These are phyloP conservation scores for Yarrowia sp. DNA, from an alignment of 805 yeast genomes.

Conservation along the genomic window DNA sequence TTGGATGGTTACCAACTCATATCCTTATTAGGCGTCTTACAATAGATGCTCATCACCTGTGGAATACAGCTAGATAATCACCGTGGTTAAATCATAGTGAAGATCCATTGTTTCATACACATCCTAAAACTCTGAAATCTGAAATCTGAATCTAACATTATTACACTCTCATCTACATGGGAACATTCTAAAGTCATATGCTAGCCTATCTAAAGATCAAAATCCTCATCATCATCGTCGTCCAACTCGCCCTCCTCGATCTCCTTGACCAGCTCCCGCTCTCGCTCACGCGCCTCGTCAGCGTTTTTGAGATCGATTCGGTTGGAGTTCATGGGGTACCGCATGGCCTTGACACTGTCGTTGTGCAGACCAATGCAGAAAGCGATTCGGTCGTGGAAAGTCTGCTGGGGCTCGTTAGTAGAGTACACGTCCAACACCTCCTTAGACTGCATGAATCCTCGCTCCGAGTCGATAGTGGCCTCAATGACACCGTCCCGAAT, in stretches of 20 bases:
- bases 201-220: slow-evolving; percentile 25
- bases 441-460: slow-evolving; percentile 85
- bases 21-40: too few species aligned
- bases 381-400: slow-evolving; percentile 88
- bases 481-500: slow-evolving; percentile 97
- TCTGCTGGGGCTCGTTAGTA: slow-evolving; percentile 78
- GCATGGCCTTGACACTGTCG: slow-evolving; percentile 91
- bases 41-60: too few species aligned
- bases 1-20: too few species aligned
- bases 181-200: neutral
- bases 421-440: slow-evolving; percentile 85
- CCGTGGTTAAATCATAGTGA: too few species aligned
- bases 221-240: slow-evolving; percentile 39
- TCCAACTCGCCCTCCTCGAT: slow-evolving; percentile 44
- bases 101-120: too few species aligned
- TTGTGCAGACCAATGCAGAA: slow-evolving; percentile 86
- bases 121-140: too few species aligned
- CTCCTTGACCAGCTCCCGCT: slow-evolving; percentile 47
- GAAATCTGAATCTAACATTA: too few species aligned
- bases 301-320: slow-evolving; percentile 50
- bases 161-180: neutral
- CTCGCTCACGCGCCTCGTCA: slow-evolving; percentile 55
- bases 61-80: too few species aligned
- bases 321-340: slow-evolving; percentile 67
- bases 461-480: slow-evolving; percentile 85